phyloP scores from a whole-genome alignment of 2,329 filamentous ascomycete genomes.

The Bretziella fagacearum region DNA sequence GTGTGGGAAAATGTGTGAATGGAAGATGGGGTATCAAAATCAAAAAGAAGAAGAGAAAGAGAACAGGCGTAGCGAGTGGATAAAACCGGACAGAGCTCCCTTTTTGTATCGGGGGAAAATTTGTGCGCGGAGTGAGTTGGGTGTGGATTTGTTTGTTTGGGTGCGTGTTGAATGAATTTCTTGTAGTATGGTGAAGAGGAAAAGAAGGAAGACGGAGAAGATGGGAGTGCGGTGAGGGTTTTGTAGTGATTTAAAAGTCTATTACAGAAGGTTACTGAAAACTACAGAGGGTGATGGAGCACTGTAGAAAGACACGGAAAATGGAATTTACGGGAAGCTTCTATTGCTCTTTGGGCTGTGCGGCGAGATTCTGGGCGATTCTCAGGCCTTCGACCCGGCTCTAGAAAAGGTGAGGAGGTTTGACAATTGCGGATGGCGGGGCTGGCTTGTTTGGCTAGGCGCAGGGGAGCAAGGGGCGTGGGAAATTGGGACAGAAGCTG shows the following conservation, averaged over 20 bases:
- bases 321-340: neutral
- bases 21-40: conserved; percentile 17
- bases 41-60: conserved; percentile 17
- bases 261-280: neutral
- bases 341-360: neutral
- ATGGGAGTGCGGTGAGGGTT: conserved; percentile 9
- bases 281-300: conserved; percentile 3
- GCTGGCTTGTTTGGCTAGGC: conserved; percentile 2
- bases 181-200: conserved; percentile 1
- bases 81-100: conserved; percentile 17
- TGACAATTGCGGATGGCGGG: conserved; percentile 1
- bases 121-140: conserved; percentile 20
- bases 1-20: conserved; percentile 12
- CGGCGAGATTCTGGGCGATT: neutral
- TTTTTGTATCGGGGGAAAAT: conserved; percentile 24
- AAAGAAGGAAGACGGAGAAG: neutral
- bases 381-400: neutral
- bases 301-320: neutral
- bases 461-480: conserved; percentile 2
- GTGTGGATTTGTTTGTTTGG: conserved; percentile 12
- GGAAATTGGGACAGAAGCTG: conserved; percentile 11
- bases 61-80: conserved; percentile 16
- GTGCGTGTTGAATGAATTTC: neutral
- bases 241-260: conserved; percentile 10
- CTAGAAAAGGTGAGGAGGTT: neutral